phyloP scores from a whole-genome alignment of 805 yeast species.

The Hanseniaspora taiwanica region DNA sequence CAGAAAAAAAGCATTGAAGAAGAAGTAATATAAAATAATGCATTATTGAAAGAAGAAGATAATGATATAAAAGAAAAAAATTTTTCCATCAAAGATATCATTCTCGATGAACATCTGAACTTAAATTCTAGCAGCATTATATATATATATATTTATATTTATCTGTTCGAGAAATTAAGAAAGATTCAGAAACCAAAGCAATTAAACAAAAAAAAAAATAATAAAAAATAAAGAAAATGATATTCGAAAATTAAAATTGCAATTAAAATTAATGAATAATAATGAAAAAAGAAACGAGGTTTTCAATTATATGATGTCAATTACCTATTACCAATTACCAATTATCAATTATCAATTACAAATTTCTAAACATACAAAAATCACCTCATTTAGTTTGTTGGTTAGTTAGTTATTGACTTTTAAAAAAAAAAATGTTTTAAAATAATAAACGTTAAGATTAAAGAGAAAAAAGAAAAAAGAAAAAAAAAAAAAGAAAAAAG shows the following conservation, averaged over 20 bases:
- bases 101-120: not conserved
- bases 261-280: too few relatives aligned
- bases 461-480: constrained; percentile 3
- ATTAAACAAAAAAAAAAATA: too few relatives aligned
- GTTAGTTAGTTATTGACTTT: too few relatives aligned
- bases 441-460: not conserved
- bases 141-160: not conserved
- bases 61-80: too few relatives aligned
- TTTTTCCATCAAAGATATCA: not conserved
- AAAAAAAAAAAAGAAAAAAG: constrained; percentile 1
- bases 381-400: too few relatives aligned
- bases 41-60: not conserved
- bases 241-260: too few relatives aligned
- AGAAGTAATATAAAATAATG: not conserved
- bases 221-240: too few relatives aligned
- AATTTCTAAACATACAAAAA: not conserved
- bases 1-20: not conserved
- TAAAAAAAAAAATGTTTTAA: constrained; percentile 6
- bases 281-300: not conserved
- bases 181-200: too few relatives aligned
- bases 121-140: not conserved
- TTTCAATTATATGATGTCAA: not conserved
- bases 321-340: not conserved
- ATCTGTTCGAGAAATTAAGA: too few relatives aligned
- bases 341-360: not conserved